A percentile compares a stretch with the other conserved stretches of the same genome.
These are phyloP conservation scores for Grosmannia clavigera DNA, from an alignment of 2,329 filamentous ascomycete genomes.

Conservation along the genomic window DNA sequence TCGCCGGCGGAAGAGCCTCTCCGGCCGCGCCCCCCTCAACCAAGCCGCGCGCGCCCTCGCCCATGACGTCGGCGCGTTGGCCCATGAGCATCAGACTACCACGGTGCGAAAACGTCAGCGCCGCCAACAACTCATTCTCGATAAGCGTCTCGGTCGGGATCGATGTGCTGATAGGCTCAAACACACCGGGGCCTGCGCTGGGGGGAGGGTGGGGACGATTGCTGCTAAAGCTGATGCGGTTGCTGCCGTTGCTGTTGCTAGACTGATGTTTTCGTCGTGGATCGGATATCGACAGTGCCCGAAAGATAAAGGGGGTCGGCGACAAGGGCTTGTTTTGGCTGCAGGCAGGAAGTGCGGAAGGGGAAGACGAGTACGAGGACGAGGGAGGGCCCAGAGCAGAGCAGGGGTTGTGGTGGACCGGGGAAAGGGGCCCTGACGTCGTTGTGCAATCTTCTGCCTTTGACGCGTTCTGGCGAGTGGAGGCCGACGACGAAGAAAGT, in stretches of 20 bases:
- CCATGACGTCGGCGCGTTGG: slow-evolving; percentile 20
- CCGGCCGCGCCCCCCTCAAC: neutral
- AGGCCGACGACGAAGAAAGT: neutral
- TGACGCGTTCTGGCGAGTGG: neutral
- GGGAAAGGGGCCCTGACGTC: neutral
- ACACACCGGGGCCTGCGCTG: slow-evolving; percentile 16
- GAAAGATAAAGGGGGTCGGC: neutral
- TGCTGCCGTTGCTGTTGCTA: neutral
- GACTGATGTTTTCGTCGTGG: neutral
- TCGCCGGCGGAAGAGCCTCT: neutral
- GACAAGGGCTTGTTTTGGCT: neutral
- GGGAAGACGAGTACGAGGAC: neutral
- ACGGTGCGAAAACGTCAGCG: slow-evolving; percentile 48
- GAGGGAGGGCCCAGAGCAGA: neutral
- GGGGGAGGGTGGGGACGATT: slow-evolving; percentile 15
- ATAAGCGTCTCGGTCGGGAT: slow-evolving; percentile 45
- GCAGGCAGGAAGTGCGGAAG: neutral
- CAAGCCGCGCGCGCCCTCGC: neutral
- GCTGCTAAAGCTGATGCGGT: slow-evolving; percentile 6
- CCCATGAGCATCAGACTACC: slow-evolving; percentile 51
- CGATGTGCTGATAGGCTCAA: slow-evolving; percentile 39
- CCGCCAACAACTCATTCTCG: slow-evolving; percentile 44
- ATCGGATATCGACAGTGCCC: slow-evolving; percentile 10
- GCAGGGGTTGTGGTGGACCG: neutral
- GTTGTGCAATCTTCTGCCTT: neutral